Base-by-base conservation (phyloP, 495 filamentous ascomycete genomes). In the Trichocladium antarcticum region DNA sequence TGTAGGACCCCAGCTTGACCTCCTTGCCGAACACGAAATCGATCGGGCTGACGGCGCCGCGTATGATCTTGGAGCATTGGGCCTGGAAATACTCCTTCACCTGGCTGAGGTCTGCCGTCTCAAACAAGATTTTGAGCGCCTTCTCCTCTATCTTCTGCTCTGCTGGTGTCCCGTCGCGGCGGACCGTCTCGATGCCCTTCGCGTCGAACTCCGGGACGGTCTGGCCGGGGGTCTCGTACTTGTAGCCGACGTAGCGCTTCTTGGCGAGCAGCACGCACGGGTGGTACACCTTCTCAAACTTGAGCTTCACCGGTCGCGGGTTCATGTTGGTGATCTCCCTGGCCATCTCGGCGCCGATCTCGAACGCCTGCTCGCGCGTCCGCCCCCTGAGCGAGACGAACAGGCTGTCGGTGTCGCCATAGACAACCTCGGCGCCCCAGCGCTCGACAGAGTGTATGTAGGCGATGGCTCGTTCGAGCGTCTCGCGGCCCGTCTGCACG, bases 71-170 rank as follows among this genome's bases (percentile, higher is more conserved):
- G 31, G 72, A 71, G 71, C 89, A 97, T 61, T 98, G 88, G 22
- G 69, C 70, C 60, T 94, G 88, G 60, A 96, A 95, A 62, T 96
- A 97, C 1, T 65, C 64, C 64, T 98, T 98, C 16, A 97, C 87
- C 62, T 88, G 76, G 54, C 82, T 89, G 10, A 98, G 74, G 59
- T 98, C 92, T 29, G 81, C 74, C 2, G 90, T 94, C 22, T 87
- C 80, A 60, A 98, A 98, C 24, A 97, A 74, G 19, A 92, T 78
- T 44, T 70, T 74, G 12, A 98, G 73, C 5, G 86, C 87, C 57
- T 89, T 93, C 68, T 97, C 92, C 70, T 95, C 89, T 53, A 98
- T 95, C 69, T 90, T 95, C 62, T 97, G 93, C 64, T 94, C 87
- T 0, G 90, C 92, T 0, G 89, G 88, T 3, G 87, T 96, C 38